Conservation (phyloP, 1,284 basidiomycete species). For the Pseudozyma tsukubaensis region DNA sequence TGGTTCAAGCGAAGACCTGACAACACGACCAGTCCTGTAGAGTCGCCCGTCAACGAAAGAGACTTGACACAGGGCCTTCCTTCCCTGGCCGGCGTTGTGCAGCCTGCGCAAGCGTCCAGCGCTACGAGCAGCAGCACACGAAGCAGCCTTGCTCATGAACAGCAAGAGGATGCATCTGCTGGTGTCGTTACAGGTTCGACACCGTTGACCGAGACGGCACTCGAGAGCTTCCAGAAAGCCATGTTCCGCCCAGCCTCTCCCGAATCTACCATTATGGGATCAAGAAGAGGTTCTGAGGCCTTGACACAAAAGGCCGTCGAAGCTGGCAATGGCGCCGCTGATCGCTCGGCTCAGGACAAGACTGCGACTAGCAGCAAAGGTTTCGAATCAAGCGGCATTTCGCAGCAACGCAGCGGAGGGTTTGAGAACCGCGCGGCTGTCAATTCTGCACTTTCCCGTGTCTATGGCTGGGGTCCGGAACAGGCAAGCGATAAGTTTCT, state of each 20-base stretch:
- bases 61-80: slow-evolving; percentile 2
- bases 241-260: slow-evolving; percentile 39
- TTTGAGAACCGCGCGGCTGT: slow-evolving; percentile 18
- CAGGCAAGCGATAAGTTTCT: slow-evolving; percentile 13
- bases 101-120: slow-evolving; percentile 4
- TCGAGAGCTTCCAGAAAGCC: slow-evolving; percentile 33
- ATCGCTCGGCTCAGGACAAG: slow-evolving; percentile 2
- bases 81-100: not conserved
- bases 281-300: slow-evolving; percentile 45
- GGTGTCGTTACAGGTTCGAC: slow-evolving; percentile 7
- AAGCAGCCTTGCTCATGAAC: slow-evolving; percentile 3
- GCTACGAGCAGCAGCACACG: slow-evolving; percentile 1
- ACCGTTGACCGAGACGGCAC: slow-evolving; percentile 33
- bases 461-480: slow-evolving; percentile 39
- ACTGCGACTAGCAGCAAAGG: not conserved
- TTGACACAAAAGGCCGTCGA: slow-evolving; percentile 41
- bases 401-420: slow-evolving; percentile 2
- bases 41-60: slow-evolving; percentile 4
- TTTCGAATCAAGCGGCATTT: not conserved
- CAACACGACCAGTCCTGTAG: slow-evolving; percentile 1
- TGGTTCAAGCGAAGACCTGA: slow-evolving; percentile 53
- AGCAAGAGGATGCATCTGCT: not conserved
- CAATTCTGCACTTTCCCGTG: slow-evolving; percentile 23
- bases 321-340: not conserved
- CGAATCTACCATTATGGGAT: slow-evolving; percentile 50